Evolutionary conservation across 2,329 filamentous ascomycete species (phyloP).

Genomic region (Ceratocystis alfenasii): DNA sequence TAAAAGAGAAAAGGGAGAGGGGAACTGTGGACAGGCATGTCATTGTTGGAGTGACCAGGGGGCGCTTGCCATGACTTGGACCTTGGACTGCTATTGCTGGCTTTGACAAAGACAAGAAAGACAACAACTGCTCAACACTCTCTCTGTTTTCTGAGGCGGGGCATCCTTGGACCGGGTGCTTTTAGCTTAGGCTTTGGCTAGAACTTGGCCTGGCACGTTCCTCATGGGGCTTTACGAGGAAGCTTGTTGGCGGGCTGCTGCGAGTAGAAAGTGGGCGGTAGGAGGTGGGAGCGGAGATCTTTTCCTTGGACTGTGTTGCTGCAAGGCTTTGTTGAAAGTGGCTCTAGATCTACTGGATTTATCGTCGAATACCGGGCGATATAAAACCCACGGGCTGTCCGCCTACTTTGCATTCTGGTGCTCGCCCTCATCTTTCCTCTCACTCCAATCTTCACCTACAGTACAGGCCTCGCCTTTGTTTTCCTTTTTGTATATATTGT

Average conservation of each 20-base stretch:
- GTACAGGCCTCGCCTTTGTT: not conserved
- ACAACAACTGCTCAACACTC: not conserved
- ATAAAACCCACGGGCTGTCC: conserved; percentile 13
- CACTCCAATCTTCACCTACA: conserved; percentile 14
- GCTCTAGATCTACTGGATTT: not conserved
- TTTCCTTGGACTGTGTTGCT: not conserved
- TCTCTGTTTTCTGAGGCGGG: not conserved
- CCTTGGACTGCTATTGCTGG: too few species aligned
- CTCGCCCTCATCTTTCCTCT: conserved; percentile 8
- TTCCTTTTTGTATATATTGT: not conserved
- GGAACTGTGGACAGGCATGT: not conserved
- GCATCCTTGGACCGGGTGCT: not conserved
- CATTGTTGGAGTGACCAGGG: not conserved
- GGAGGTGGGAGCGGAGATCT: not conserved
- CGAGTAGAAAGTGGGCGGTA: too few species aligned
- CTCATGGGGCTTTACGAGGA: not conserved
- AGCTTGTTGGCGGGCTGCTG: conserved; percentile 2
- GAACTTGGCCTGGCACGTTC: not conserved
- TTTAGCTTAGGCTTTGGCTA: not conserved
- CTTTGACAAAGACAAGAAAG: not conserved
- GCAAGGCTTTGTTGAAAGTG: not conserved
- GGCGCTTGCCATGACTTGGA: not conserved
- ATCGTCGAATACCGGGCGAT: not conserved
- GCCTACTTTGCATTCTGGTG: conserved; percentile 2
- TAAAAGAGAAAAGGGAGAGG: not conserved